Percentiles rank a stretch among this genome's conserved stretches.
Conservation (phyloP, 2,329 filamentous ascomycete species). For the Myriosclerotinia scirpicola region DNA sequence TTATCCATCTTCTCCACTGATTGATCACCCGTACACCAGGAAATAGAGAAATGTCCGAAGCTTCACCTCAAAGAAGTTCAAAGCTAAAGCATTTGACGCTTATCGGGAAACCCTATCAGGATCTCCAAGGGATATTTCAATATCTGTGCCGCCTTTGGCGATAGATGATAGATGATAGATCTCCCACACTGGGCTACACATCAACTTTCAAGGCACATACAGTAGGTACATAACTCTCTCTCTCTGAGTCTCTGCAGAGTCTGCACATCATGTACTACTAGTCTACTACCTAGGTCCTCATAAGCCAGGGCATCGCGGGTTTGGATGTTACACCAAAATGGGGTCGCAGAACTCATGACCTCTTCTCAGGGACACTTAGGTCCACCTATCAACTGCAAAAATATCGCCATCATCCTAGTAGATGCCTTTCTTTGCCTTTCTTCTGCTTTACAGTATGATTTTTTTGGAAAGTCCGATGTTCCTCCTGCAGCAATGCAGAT, state of each 20-base stretch:
- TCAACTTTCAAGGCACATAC: constrained; percentile 11
- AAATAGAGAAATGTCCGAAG: constrained; percentile 19
- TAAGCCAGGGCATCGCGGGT: constrained; percentile 19
- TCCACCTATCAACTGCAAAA: constrained; percentile 16
- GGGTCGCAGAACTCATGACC: constrained; percentile 25
- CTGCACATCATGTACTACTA: constrained; percentile 9
- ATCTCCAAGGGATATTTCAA: constrained; percentile 4
- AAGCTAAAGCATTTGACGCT: not conserved
- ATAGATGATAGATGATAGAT: constrained; percentile 25
- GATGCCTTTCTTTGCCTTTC: not conserved
- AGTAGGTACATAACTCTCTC: too few relatives aligned
- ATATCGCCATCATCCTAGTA: constrained; percentile 19
- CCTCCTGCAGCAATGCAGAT: constrained; percentile 13
- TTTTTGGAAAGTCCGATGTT: constrained; percentile 10
- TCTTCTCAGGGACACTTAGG: constrained; percentile 10
- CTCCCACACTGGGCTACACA: too few relatives aligned
- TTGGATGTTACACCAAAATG: constrained; percentile 12
- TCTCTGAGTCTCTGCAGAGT: too few relatives aligned
- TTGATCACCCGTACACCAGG: constrained; percentile 18
- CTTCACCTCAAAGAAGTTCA: constrained; percentile 15
- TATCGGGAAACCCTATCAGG: constrained; percentile 5
- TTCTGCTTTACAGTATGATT: not conserved
- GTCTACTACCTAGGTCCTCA: too few relatives aligned
- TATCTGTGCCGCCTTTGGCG: constrained; percentile 24
- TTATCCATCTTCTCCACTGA: constrained; percentile 3